phyloP scores from a whole-genome alignment of 345 rosid species.

The Eutrema japonicum region DNA sequence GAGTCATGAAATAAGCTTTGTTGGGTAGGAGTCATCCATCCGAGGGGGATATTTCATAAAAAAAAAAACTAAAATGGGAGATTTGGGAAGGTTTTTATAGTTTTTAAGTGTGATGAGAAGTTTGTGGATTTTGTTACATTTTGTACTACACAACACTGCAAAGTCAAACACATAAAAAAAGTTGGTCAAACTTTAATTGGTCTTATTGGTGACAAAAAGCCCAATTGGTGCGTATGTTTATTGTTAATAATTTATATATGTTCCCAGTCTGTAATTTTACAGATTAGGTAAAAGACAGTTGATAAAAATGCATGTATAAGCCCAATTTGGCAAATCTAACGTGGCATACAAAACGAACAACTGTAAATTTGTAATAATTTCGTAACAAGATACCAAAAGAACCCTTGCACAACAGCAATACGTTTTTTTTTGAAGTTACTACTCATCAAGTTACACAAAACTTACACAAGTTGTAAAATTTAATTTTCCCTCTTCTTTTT shows the following conservation, averaged over 20 bases:
- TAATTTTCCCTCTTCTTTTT: conserved; percentile 28
- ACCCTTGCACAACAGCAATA: neutral
- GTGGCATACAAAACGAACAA: conserved; percentile 6
- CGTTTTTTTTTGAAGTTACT: neutral
- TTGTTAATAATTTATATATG: conserved; percentile 3
- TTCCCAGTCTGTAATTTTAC: neutral
- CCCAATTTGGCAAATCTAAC: conserved; percentile 9
- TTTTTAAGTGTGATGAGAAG: conserved; percentile 27
- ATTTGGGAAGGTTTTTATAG: conserved; percentile 26
- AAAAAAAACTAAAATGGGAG: conserved; percentile 7
- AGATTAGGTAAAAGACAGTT: neutral
- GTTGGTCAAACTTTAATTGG: conserved; percentile 44
- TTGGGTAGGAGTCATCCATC: conserved; percentile 47
- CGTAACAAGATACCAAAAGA: conserved; percentile 29
- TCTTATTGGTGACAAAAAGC: conserved; percentile 30
- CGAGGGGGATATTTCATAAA: neutral
- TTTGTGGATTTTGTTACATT: conserved; percentile 30
- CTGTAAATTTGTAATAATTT: conserved; percentile 3
- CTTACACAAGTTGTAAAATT: conserved; percentile 12
- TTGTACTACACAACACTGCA: conserved; percentile 34
- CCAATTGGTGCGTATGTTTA: conserved; percentile 22
- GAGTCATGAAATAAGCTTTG: conserved; percentile 41
- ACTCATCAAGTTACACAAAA: neutral
- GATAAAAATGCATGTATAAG: conserved; percentile 13
- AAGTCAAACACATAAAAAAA: conserved; percentile 40